These are phyloP conservation scores for Coniochaeta sp. DNA, from an alignment of 2,329 filamentous ascomycete species.

Conservation along the genomic window DNA sequence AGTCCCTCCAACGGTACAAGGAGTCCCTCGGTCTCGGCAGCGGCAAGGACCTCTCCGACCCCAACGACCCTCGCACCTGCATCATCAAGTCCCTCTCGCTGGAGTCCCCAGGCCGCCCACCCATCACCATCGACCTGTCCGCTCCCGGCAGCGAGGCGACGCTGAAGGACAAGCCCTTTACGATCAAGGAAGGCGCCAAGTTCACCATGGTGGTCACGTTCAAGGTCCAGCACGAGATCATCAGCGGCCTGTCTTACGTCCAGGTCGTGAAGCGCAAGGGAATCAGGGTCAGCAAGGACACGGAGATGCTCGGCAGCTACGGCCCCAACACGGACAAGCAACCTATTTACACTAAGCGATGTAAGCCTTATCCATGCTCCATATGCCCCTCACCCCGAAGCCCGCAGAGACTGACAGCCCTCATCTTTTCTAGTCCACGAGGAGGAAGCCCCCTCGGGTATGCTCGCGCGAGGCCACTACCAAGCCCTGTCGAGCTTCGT, in stretches of 20 bases:
- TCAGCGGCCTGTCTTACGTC: slow-evolving; percentile 91
- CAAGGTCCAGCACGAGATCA: slow-evolving; percentile 93
- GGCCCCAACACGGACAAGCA: slow-evolving; percentile 87
- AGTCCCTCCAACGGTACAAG: slow-evolving; percentile 97
- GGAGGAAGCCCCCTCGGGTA: slow-evolving; percentile 86
- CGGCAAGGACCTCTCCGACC: slow-evolving; percentile 64
- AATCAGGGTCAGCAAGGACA: slow-evolving; percentile 81
- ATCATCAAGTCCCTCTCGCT: slow-evolving; percentile 90
- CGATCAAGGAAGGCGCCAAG: slow-evolving; percentile 88
- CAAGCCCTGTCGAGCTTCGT: slow-evolving; percentile 83
- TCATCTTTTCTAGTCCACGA: slow-evolving; percentile 62
- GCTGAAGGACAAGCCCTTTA: slow-evolving; percentile 90
- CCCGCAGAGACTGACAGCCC: neutral
- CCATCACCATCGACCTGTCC: slow-evolving; percentile 85
- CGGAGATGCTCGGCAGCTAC: slow-evolving; percentile 98
- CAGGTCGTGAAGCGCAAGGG: slow-evolving; percentile 90
- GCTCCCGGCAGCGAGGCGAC: slow-evolving; percentile 63
- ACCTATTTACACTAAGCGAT: slow-evolving; percentile 81
- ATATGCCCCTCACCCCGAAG: neutral
- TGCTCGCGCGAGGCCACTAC: slow-evolving; percentile 87
- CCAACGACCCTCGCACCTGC: slow-evolving; percentile 79
- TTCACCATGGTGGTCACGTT: slow-evolving; percentile 95
- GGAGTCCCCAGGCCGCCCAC: slow-evolving; percentile 71
- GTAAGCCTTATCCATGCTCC: slow-evolving; percentile 45
- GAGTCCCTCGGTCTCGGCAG: slow-evolving; percentile 82